Conservation (phyloP, 2,329 filamentous ascomycete genomes). For the Talaromyces piceae region DNA sequence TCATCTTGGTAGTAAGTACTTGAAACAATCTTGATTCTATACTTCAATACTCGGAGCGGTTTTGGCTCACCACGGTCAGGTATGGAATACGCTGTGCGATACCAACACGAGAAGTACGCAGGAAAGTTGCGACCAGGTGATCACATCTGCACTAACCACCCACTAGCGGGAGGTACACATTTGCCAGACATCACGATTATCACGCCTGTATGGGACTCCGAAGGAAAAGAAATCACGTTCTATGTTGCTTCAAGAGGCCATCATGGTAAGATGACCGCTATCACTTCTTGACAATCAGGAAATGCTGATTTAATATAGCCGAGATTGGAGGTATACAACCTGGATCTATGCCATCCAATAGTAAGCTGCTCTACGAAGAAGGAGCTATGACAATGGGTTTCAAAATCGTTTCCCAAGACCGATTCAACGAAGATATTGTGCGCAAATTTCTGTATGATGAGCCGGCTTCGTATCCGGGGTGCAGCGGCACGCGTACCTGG, state of each 20-base stretch:
- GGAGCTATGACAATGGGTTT: constrained; percentile 40
- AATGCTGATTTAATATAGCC: constrained; percentile 22
- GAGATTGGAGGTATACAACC: constrained; percentile 79
- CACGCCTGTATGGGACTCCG: constrained; percentile 64
- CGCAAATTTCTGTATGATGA: constrained; percentile 64
- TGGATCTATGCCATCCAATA: constrained; percentile 67
- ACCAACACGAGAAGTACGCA: constrained; percentile 66
- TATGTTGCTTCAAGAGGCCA: constrained; percentile 75
- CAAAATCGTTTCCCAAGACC: constrained; percentile 65
- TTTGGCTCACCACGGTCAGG: constrained; percentile 1
- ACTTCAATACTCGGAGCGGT: neutral
- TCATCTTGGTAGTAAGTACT: constrained; percentile 70
- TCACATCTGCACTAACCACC: constrained; percentile 77
- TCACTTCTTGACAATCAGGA: too few species aligned
- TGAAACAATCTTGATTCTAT: neutral
- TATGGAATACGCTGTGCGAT: constrained; percentile 58
- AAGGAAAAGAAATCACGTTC: constrained; percentile 62
- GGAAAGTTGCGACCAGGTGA: constrained; percentile 71
- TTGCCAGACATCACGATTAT: constrained; percentile 76
- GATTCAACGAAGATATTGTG: constrained; percentile 71
- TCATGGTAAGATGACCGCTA: constrained; percentile 41
- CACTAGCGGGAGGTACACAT: constrained; percentile 76
- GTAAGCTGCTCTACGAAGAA: constrained; percentile 41
- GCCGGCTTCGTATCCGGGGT: constrained; percentile 66
- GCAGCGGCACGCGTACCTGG: constrained; percentile 69